Base-by-base conservation (phyloP, 257 asterid species). In the Nicotiana knightiana region DNA sequence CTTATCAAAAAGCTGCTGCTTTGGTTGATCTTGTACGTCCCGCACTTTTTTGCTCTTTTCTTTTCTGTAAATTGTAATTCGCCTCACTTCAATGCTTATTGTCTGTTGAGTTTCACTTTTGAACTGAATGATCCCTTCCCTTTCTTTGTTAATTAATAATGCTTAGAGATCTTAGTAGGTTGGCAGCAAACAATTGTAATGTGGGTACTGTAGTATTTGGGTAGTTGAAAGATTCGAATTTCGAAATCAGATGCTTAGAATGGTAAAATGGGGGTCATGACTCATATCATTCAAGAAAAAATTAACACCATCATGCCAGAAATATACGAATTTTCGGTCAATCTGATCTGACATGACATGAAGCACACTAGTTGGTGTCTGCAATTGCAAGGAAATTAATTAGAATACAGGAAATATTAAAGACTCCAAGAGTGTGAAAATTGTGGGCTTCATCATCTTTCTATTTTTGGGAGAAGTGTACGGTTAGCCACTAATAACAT, bases 1-100 rank as follows among this genome's bases (percentile, higher is more conserved):
- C 92, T 79, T 92, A 93, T 86, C 90, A 95, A 77, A 95, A 88
- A 58, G 99, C 99, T 82, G 99, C 99, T 83, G 99, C 98, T 86
- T 88, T 95, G 88, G 97, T 95, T 88, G 99, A 95, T 91, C 97
- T 95, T 48, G 99, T 93, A 92, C 28, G 97, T 82, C 18, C 8
- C 7, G 16, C 58, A 70, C 10, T 54, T 67, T 10, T 8, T 13
- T 21, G 28, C 71, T 10, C 32, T 15, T 8, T 26, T 33, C 0
- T 30, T 57, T 2, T 13, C 1, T 28, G 53, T 67, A 15, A 57
- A 26, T 62, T 28, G 53, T 67, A 15, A 57, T 32, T 62, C 70
- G 70, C 55, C 32, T 43, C 79, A 71, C 37, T 71, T 21, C 0
- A 5, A 24, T 5, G 12, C 24, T 71, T n/a, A 32, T 4, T 70